Evolutionary conservation across 805 yeast species (phyloP).

Genomic region (Hanseniaspora thailandica): DNA sequence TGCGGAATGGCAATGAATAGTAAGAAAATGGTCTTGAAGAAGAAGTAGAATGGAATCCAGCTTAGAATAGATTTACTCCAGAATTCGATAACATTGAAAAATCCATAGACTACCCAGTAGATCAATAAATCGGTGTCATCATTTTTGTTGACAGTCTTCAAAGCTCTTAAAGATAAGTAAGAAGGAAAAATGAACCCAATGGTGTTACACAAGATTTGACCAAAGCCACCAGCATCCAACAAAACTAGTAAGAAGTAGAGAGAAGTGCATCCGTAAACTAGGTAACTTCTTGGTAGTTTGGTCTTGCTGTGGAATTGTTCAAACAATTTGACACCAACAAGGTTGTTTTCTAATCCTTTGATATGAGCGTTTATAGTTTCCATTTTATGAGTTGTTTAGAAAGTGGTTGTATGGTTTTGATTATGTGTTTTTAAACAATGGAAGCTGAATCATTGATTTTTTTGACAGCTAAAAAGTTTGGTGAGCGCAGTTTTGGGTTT

Average conservation of each 20-base stretch:
- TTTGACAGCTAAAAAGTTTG: no score
- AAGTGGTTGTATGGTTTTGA: not conserved
- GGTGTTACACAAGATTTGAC: slow-evolving; percentile 83
- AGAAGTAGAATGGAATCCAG: slow-evolving; percentile 95
- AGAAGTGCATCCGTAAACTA: slow-evolving; percentile 51
- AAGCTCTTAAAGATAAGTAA: slow-evolving; percentile 73
- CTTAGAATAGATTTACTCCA: slow-evolving; percentile 88
- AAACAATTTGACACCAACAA: slow-evolving; percentile 27
- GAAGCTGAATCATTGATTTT: no score
- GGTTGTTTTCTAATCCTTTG: slow-evolving; percentile 17
- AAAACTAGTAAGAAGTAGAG: slow-evolving; percentile 68
- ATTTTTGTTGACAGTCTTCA: slow-evolving; percentile 51
- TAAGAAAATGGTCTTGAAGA: slow-evolving; percentile 79
- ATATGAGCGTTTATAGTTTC: slow-evolving; percentile 2
- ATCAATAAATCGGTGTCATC: slow-evolving; percentile 87
- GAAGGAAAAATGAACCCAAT: slow-evolving; percentile 89
- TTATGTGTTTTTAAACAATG: not conserved
- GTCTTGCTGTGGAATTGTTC: slow-evolving; percentile 35
- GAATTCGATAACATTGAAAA: slow-evolving; percentile 81
- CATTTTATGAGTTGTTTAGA: no score
- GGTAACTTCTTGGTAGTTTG: slow-evolving; percentile 72
- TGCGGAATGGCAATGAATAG: slow-evolving; percentile 80
- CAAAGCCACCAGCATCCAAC: slow-evolving; percentile 86
- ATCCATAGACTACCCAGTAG: slow-evolving; percentile 97
- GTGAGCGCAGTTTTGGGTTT: no score